These are phyloP conservation scores for Mycena rosella DNA, from an alignment of 768 basidiomycete genomes.

Conservation along the genomic window DNA sequence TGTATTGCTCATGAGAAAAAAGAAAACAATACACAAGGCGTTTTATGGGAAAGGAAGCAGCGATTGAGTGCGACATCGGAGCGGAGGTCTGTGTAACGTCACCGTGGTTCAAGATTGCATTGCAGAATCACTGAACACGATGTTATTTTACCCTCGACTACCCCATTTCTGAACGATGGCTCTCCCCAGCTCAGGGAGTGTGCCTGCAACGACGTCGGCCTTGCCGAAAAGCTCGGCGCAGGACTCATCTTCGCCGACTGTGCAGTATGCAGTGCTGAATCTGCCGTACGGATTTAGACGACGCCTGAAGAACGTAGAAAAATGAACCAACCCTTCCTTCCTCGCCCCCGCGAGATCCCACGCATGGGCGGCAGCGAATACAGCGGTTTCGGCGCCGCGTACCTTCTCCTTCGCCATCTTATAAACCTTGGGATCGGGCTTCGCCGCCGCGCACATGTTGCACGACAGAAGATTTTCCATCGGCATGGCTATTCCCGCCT, in stretches of 20 bases:
- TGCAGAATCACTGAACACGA: no score
- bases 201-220: conserved; percentile 8
- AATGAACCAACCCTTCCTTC: not conserved
- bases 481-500: conserved; percentile 12
- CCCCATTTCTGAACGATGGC: conserved; percentile 18
- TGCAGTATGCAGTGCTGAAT: no score
- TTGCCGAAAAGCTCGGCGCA: conserved; percentile 6
- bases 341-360: conserved; percentile 18
- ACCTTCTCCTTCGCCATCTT: conserved; percentile 9
- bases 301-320: not conserved
- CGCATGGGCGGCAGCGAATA: conserved; percentile 18
- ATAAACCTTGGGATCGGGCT: conserved; percentile 8
- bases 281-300: no score
- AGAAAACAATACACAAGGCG: no score
- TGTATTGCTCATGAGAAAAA: no score
- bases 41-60: no score
- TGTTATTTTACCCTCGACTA: not conserved
- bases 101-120: no score
- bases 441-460: conserved; percentile 18
- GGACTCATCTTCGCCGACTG: no score
- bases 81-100: no score
- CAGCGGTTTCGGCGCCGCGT: not conserved
- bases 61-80: no score
- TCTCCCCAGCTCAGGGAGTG: conserved; percentile 1
- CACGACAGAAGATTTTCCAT: conserved; percentile 16